A percentile compares a stretch with the other conserved stretches of the same genome.
phyloP scores from a whole-genome alignment of 2,329 filamentous ascomycete species.

The Phialemonium atrogriseum region DNA sequence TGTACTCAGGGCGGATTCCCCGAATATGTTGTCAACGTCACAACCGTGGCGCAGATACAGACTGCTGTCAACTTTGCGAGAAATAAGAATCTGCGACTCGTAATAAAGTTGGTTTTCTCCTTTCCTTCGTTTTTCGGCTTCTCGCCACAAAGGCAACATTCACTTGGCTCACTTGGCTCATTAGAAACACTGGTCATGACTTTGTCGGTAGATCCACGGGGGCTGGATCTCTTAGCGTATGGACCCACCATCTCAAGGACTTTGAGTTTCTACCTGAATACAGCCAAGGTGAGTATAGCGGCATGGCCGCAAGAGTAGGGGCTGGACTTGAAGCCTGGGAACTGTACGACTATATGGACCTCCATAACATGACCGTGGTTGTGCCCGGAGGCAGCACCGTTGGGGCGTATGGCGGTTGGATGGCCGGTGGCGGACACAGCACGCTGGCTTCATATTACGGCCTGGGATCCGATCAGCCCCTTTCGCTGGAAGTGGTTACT shows the following conservation, averaged over 20 bases:
- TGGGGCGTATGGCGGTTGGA: slow-evolving; percentile 40
- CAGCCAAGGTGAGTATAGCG: slow-evolving; percentile 17
- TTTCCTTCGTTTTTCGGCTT: background rate
- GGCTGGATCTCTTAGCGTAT: slow-evolving; percentile 37
- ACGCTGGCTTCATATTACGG: slow-evolving; percentile 36
- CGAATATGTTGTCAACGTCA: slow-evolving; percentile 28
- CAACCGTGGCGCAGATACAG: slow-evolving; percentile 25
- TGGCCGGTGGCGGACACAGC: slow-evolving; percentile 42
- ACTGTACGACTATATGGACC: slow-evolving; percentile 19
- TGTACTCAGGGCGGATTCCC: slow-evolving; percentile 27
- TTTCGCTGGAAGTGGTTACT: slow-evolving; percentile 39
- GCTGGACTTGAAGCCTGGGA: slow-evolving; percentile 27
- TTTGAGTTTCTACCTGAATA: slow-evolving; percentile 26
- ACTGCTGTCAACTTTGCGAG: slow-evolving; percentile 22
- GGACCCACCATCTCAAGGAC: slow-evolving; percentile 40
- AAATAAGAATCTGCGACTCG: slow-evolving; percentile 24
- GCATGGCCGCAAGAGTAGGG: slow-evolving; percentile 23
- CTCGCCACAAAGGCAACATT: background rate
- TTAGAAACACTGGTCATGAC: slow-evolving; percentile 40
- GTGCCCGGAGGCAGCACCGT: slow-evolving; percentile 23
- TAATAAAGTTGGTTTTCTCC: slow-evolving; percentile 22
- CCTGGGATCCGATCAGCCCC: slow-evolving; percentile 42
- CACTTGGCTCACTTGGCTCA: slow-evolving; percentile 4
- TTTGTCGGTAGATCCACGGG: slow-evolving; percentile 37
- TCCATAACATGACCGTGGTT: slow-evolving; percentile 20